These are phyloP conservation scores for Mortierella sp. DNA, from an alignment of 371 early-diverging fungal species.

Conservation along the genomic window DNA sequence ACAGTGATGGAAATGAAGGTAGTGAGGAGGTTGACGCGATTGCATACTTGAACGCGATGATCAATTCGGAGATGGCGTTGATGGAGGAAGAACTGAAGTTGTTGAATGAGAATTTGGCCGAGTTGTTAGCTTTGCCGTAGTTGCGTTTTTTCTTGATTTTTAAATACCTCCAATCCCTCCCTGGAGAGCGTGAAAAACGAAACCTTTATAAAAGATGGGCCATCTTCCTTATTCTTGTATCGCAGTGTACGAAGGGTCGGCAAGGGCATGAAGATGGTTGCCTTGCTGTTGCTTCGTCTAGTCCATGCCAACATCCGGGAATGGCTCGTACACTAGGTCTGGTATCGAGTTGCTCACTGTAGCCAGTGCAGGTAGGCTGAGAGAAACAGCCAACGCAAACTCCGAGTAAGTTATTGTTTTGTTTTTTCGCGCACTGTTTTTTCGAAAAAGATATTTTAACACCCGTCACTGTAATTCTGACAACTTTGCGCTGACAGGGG, in stretches of 20 bases:
- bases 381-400: too few species aligned
- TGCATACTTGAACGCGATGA: neutral
- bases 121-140: neutral
- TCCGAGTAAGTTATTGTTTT: too few species aligned
- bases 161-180: too few species aligned
- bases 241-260: too few species aligned
- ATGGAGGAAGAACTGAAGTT: constrained; percentile 4
- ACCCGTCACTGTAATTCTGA: too few species aligned
- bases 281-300: neutral
- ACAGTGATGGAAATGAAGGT: neutral
- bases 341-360: neutral
- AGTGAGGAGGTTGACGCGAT: neutral
- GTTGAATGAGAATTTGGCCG: constrained; percentile 9
- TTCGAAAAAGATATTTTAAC: too few species aligned
- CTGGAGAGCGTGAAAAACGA: too few species aligned
- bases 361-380: too few species aligned
- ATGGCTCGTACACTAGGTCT: neutral
- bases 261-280: neutral
- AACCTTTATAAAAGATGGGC: too few species aligned
- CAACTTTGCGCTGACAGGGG: too few species aligned
- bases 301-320: neutral
- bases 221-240: too few species aligned
- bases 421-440: too few species aligned
- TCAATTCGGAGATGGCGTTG: neutral
- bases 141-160: neutral